Percentiles rank a stretch among this genome's conserved stretches.
Evolutionary conservation across 1,284 basidiomycete genomes (phyloP).

Genomic region (Cryptococcus maquisensis): DNA sequence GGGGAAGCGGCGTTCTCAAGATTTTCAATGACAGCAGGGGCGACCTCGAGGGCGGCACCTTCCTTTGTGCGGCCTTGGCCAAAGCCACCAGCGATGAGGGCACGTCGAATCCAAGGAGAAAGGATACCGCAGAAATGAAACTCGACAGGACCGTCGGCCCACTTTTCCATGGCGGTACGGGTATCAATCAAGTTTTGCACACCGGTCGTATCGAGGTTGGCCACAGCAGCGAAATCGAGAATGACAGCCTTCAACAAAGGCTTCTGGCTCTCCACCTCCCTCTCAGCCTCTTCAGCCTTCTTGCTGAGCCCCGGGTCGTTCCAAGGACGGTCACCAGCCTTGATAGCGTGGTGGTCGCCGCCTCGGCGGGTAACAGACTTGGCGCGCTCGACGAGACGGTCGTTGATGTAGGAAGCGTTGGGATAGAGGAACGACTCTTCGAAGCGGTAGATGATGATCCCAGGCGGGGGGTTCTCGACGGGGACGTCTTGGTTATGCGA

Average conservation of each 20-base stretch:
- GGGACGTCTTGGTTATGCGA: conserved; percentile 56
- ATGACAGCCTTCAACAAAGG: conserved; percentile 79
- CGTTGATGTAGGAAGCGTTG: conserved; percentile 77
- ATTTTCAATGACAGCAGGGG: conserved; percentile 53
- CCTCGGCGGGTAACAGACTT: conserved; percentile 73
- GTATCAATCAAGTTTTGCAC: conserved; percentile 89
- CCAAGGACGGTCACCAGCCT: conserved; percentile 78
- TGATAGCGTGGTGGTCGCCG: conserved; percentile 61
- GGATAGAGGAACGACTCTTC: conserved; percentile 94
- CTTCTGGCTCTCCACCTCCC: conserved; percentile 58
- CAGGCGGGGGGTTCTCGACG: conserved; percentile 74
- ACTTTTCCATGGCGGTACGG: conserved; percentile 78
- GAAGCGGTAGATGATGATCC: conserved; percentile 86
- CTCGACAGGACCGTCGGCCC: conserved; percentile 74
- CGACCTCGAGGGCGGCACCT: conserved; percentile 60
- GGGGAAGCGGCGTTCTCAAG: conserved; percentile 52
- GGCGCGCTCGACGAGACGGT: conserved; percentile 73
- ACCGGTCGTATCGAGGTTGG: conserved; percentile 64
- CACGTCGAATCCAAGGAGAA: conserved; percentile 90
- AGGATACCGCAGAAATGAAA: conserved; percentile 62
- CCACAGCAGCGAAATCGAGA: conserved; percentile 80
- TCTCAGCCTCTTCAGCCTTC: conserved; percentile 55
- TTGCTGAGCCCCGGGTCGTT: conserved; percentile 79
- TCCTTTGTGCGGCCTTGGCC: conserved; percentile 54
- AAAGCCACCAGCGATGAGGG: conserved; percentile 81